Percentiles rank a stretch among this genome's conserved stretches.
Evolutionary conservation across 2,329 filamentous ascomycete species (phyloP).

Genomic region (Colletotrichum coccodes): DNA sequence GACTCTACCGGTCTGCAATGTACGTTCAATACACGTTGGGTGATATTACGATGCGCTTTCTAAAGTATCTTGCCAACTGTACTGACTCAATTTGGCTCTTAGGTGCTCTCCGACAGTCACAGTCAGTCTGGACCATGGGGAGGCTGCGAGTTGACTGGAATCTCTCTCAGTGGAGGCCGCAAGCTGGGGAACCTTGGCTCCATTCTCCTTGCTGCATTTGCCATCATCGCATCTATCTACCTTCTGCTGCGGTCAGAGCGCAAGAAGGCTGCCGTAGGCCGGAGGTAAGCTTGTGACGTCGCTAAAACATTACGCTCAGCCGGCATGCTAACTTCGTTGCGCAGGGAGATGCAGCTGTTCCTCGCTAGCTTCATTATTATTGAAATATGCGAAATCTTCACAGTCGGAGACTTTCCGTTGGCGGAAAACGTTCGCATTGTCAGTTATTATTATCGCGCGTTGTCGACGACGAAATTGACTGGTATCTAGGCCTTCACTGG

Average conservation of each 20-base stretch:
- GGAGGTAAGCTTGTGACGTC: slow-evolving; percentile 70
- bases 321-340: slow-evolving; percentile 35
- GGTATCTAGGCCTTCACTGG: slow-evolving; percentile 80
- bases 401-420: slow-evolving; percentile 88
- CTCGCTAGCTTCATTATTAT: slow-evolving; percentile 87
- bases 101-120: slow-evolving; percentile 74
- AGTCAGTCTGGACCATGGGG: slow-evolving; percentile 69
- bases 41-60: slow-evolving; percentile 24
- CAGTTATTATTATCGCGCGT: slow-evolving; percentile 48
- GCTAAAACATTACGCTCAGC: slow-evolving; percentile 14
- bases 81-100: slow-evolving; percentile 47
- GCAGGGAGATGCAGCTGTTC: slow-evolving; percentile 96
- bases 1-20: slow-evolving; percentile 86
- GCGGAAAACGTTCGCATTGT: slow-evolving; percentile 76
- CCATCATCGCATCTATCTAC: slow-evolving; percentile 74
- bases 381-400: slow-evolving; percentile 96
- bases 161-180: slow-evolving; percentile 72
- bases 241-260: slow-evolving; percentile 84
- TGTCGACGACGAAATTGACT: background rate
- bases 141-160: slow-evolving; percentile 81
- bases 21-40: slow-evolving; percentile 55
- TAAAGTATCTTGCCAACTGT: background rate
- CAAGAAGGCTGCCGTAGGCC: slow-evolving; percentile 93
- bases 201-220: slow-evolving; percentile 82
- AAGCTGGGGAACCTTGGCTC: slow-evolving; percentile 91